Base-by-base conservation (phyloP, 2,329 filamentous ascomycete genomes). In the Alternaria sp. region DNA sequence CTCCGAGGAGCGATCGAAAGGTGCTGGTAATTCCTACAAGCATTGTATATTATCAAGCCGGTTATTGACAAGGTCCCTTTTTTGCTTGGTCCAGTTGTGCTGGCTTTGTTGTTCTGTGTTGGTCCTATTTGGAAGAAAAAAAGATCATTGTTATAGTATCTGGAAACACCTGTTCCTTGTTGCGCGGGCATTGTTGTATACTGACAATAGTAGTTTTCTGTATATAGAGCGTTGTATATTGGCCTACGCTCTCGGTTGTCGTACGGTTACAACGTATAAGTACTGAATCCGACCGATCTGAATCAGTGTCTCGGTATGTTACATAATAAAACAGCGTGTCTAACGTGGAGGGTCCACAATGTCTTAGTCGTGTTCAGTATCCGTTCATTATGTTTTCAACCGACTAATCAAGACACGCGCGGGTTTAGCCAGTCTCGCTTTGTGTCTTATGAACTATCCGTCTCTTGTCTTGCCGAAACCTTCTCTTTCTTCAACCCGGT, bases 401-500 rank as follows among this genome's bases (percentile, higher is more conserved):
- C 0, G 10, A 40, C 21, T 4, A 3, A 24, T 2, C 9, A 40
- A 7, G 21, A 40, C 3, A 24, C 24, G 21, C 21, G 11, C 11
- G 11, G 21, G 14, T 3, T 10, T 13, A 8, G 24, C 37, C 5
- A 8, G 5, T 24, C 21, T 24, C 34, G 3, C 23, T 2, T 50
- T 1, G n/a, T 11, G 14, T 14, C 5, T 26, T 39, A 54, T 1
- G 44, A 49, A 14, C 51, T 54, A 5, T 44, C 26, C n/a, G 51
- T 44, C 37, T 39, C 33, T 8, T 31, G 28, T 29, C 24, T 42
- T 14, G 41, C 9, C 8, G 17, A 7, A 4, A 33, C 49, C 37
- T 71, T 66, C 56, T 70, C 66, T 50, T 69, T 73, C 37, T 74
- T 76, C 39, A 83, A 56, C 2, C 81, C 81, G 2, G 80, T 82